These are phyloP conservation scores for Fusarium musae DNA, from an alignment of 2,329 filamentous ascomycete species.

Conservation along the genomic window DNA sequence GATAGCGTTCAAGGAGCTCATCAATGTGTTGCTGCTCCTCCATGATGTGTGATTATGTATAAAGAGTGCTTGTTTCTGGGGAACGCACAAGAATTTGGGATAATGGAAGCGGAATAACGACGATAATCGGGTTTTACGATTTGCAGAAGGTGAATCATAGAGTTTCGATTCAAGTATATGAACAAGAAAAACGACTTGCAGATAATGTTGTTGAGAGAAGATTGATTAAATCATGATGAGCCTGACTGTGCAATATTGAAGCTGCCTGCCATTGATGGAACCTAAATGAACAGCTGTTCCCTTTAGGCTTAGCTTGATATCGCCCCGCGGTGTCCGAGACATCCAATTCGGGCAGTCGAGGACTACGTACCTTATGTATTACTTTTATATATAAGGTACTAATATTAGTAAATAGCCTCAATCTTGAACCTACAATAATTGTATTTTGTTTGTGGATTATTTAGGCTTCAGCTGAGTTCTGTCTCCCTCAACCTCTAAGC, in stretches of 20 bases:
- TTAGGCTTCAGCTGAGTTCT: not conserved
- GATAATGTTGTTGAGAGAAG: conserved; percentile 1
- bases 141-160: not conserved
- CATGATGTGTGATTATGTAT: conserved; percentile 23
- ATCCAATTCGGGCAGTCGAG: not conserved
- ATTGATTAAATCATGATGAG: conserved; percentile 1
- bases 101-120: not conserved
- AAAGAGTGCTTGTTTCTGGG: not conserved
- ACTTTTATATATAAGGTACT: not conserved
- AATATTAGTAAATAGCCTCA: not conserved
- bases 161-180: not conserved
- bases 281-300: conserved; percentile 7
- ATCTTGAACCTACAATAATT: not conserved
- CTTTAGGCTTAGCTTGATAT: conserved; percentile 33
- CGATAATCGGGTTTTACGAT: no score
- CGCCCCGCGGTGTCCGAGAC: not conserved
- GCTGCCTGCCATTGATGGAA: conserved; percentile 5
- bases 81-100: not conserved
- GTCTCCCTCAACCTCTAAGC: conserved; percentile 40
- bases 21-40: conserved; percentile 63
- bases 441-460: not conserved
- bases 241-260: not conserved
- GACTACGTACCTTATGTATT: not conserved
- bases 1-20: conserved; percentile 71
- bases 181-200: not conserved